A percentile compares a stretch with the other conserved stretches of the same genome.
phyloP scores from a whole-genome alignment of 1,284 basidiomycete genomes.

The Sanghuangporus weigelae region DNA sequence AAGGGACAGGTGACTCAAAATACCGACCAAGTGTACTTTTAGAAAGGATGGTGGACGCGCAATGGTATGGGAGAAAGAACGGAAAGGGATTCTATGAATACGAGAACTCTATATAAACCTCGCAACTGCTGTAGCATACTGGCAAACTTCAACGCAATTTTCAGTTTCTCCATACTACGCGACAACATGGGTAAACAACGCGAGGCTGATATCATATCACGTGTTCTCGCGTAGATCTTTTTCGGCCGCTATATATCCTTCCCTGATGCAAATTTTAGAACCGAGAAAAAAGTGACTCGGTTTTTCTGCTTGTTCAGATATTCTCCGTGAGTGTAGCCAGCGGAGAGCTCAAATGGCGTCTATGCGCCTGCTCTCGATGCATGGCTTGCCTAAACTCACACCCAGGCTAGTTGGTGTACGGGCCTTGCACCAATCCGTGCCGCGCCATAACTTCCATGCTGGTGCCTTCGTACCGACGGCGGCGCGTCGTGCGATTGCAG shows the following conservation, averaged over 20 bases:
- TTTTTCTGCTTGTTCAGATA: not conserved
- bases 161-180: not conserved
- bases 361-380: conserved; percentile 11
- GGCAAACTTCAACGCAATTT: not conserved
- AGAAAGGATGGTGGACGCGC: conserved; percentile 94
- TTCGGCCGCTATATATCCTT: not conserved
- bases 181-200: not conserved
- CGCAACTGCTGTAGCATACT: not conserved
- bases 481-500: conserved; percentile 55
- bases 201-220: not conserved
- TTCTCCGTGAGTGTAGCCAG: not conserved
- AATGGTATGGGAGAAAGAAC: conserved; percentile 91
- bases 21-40: conserved; percentile 91
- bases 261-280: too few species aligned
- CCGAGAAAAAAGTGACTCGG: conserved; percentile 4
- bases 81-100: conserved; percentile 90
- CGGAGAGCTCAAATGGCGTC: conserved; percentile 11
- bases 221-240: not conserved
- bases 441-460: not conserved
- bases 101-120: conserved; percentile 4
- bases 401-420: conserved; percentile 4
- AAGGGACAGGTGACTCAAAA: conserved; percentile 91
- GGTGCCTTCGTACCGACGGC: conserved; percentile 7
- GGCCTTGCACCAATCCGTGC: conserved; percentile 7
- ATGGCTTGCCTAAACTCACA: not conserved